These are phyloP conservation scores for Atkinsonella texensis DNA, from an alignment of 2,329 filamentous ascomycete genomes.

Conservation along the genomic window DNA sequence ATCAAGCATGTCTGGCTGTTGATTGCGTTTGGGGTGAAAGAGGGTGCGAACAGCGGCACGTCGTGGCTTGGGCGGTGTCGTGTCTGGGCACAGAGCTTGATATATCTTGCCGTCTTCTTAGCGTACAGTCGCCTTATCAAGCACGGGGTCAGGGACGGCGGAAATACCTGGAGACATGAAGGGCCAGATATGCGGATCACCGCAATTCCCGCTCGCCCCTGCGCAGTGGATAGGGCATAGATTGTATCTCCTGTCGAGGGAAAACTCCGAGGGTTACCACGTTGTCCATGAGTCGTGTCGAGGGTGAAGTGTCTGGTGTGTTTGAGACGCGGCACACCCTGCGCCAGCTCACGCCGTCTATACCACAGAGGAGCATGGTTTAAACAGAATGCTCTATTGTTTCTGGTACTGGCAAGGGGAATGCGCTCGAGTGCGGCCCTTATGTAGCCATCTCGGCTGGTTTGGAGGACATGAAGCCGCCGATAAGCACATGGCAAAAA, in stretches of 20 bases:
- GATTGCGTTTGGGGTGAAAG: constrained; percentile 34
- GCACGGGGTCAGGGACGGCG: constrained; percentile 6
- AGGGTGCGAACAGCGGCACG: constrained; percentile 65
- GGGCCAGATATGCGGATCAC: constrained; percentile 79
- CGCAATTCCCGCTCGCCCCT: constrained; percentile 80
- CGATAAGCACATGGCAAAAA: neutral
- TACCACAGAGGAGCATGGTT: neutral
- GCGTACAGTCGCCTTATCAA: neutral
- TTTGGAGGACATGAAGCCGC: neutral
- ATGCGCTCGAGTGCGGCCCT: neutral
- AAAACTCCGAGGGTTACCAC: neutral
- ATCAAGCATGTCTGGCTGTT: constrained; percentile 46
- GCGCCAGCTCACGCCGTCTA: neutral
- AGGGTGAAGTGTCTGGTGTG: constrained; percentile 1
- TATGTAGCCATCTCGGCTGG: too few species aligned
- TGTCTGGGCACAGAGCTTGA: constrained; percentile 35
- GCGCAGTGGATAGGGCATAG: constrained; percentile 80
- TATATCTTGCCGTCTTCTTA: constrained; percentile 32
- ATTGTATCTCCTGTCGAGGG: constrained; percentile 50
- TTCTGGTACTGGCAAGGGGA: neutral
- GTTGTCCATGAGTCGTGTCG: neutral
- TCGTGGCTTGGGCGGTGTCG: constrained; percentile 32
- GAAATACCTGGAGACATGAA: constrained; percentile 51
- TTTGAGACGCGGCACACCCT: neutral
- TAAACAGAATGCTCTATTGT: neutral